A percentile compares a stretch with the other conserved stretches of the same genome.
Conservation (phyloP, 192 early-diverging fungal genomes). For the Backusella australiensis region DNA sequence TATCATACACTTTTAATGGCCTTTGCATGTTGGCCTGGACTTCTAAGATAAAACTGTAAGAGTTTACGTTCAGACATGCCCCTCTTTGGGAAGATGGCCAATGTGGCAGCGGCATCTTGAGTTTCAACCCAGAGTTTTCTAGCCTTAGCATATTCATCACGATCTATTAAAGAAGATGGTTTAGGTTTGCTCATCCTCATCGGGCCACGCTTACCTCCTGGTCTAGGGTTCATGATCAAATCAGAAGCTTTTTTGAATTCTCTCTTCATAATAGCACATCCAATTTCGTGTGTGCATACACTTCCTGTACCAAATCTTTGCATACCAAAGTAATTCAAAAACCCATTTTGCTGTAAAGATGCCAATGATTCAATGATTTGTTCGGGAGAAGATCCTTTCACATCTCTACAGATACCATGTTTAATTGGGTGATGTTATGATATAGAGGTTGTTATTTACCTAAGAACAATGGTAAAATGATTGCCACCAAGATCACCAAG, state of each 20-base stretch:
- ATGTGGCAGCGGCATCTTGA: conserved; percentile 57
- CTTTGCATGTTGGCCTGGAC: conserved; percentile 45
- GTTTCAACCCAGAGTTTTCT: conserved; percentile 65
- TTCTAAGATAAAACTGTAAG: conserved; percentile 2
- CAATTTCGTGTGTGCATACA: conserved; percentile 78
- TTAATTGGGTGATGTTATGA: neutral
- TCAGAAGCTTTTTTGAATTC: conserved; percentile 75
- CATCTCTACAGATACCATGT: conserved; percentile 32
- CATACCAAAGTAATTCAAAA: conserved; percentile 99
- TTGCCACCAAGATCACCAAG: conserved; percentile 91
- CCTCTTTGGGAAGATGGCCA: conserved; percentile 62
- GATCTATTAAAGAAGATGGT: conserved; percentile 47
- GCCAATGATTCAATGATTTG: conserved; percentile 55
- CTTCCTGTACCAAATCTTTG: conserved; percentile 93
- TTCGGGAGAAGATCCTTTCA: conserved; percentile 47
- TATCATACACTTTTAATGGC: conserved; percentile 61
- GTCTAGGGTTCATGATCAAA: conserved; percentile 81
- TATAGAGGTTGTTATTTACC: conserved; percentile 38
- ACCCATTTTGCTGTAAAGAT: conserved; percentile 73
- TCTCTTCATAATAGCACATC: conserved; percentile 67
- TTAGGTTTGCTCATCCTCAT: neutral
- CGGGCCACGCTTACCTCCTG: conserved; percentile 46
- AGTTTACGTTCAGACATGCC: conserved; percentile 65
- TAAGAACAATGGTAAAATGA: conserved; percentile 82
- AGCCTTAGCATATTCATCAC: conserved; percentile 57